Percentiles rank a stretch among this genome's conserved stretches.
These are phyloP conservation scores for Neonectria neomacrospora DNA, from an alignment of 2,329 filamentous ascomycete species.

Conservation along the genomic window DNA sequence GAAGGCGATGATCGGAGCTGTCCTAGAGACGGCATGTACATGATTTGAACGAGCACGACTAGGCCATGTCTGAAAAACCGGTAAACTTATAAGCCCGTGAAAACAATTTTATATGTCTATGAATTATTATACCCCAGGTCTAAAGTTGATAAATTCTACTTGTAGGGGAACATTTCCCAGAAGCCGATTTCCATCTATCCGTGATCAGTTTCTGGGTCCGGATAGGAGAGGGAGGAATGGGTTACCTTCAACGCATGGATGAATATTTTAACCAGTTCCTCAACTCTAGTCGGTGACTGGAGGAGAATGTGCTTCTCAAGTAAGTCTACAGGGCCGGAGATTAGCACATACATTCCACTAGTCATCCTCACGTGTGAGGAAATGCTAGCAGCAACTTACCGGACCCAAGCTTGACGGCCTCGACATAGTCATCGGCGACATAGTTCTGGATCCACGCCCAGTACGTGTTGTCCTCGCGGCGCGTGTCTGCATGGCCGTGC, in stretches of 20 bases:
- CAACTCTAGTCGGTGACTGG: conserved; percentile 79
- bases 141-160: conserved; percentile 27
- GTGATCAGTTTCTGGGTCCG: not conserved
- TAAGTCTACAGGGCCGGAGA: conserved; percentile 62
- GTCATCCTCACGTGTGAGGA: not conserved
- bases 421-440: conserved; percentile 79
- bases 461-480: conserved; percentile 76
- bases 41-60: conserved; percentile 25
- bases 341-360: conserved; percentile 4
- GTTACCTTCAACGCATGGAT: conserved; percentile 84
- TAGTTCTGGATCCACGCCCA: conserved; percentile 95
- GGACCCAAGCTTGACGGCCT: conserved; percentile 76
- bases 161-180: conserved; percentile 64
- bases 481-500: conserved; percentile 69
- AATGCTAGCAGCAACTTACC: conserved; percentile 60
- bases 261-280: conserved; percentile 87
- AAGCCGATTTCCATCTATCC: conserved; percentile 64
- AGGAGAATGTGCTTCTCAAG: conserved; percentile 79
- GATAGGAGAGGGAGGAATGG: not conserved
- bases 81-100: conserved; percentile 19
- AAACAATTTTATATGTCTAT: conserved; percentile 36
- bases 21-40: conserved; percentile 24
- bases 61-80: conserved; percentile 10
- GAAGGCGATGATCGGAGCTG: conserved; percentile 16
- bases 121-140: conserved; percentile 16